Base-by-base conservation (phyloP, 75 land plant genomes). In the Sequoiadendron giganteum region DNA sequence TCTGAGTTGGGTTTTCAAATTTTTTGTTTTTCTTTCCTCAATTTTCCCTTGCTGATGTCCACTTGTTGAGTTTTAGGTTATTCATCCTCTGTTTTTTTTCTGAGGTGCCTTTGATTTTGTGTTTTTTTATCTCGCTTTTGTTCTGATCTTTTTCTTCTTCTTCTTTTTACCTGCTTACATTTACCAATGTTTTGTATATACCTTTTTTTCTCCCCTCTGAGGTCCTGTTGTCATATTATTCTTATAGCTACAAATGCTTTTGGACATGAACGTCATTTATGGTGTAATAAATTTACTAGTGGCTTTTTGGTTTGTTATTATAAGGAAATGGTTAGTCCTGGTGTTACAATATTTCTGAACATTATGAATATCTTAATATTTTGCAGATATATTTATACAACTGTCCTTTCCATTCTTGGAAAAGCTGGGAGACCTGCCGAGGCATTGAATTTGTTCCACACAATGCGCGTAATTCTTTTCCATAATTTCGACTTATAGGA, bases 331-430 rank as follows among this genome's bases (percentile, higher is more conserved):
- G 38, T 25, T 47, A 47, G 84, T 28, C 30, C 52, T 10, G 42
- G n/a, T 40, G 43, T 47, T 45, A 47, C 21, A n/a, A 47, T 28
- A 28, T 82, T 82, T 82, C 48, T 82, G 11, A 47, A 82, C 49
- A 82, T n/a, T 10, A 47, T 81, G 8, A 81, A 81, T 45, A 47
- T 45, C 32, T 82, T 42, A 11, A 47, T 82, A 10, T 45, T 82
- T 82, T 90, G 86, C 90, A 97, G 99, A 92, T 95, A 91, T 95
- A 95, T 97, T 16, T 94, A 93, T 88, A 97, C 99, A 65, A 97
- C 95, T 36, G 92, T 97, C 40, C 91, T 97, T 86, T 86, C 95
- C 56, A 91, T 97, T 55, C 97, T 97, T 87, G 99, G 97, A 82
- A 94, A 92, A 86, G 96, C 96, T 82, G 89, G 93, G 90, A 95